phyloP scores from a whole-genome alignment of 1,284 basidiomycete species.

The Papiliotrema laurentii region DNA sequence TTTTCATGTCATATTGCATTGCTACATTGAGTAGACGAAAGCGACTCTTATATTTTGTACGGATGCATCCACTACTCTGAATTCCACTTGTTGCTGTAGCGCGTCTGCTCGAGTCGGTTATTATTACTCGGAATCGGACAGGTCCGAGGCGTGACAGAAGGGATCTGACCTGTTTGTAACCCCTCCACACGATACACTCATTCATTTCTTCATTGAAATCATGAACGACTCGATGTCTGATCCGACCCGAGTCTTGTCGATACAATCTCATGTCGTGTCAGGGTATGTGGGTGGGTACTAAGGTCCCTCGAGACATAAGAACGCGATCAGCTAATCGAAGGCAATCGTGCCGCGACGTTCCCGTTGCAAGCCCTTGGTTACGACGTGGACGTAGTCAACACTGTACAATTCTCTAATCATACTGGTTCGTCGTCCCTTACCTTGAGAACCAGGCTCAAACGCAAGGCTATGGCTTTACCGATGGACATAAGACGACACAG shows the following conservation, averaged over 20 bases:
- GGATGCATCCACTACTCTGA: conserved; percentile 1
- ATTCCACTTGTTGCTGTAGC: no score
- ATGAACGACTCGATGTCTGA: conserved; percentile 6
- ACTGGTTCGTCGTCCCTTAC: conserved; percentile 58
- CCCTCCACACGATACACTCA: background rate
- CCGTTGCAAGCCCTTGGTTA: conserved; percentile 92
- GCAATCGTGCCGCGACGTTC: conserved; percentile 77
- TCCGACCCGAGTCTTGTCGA: conserved; percentile 51
- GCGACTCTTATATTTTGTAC: background rate
- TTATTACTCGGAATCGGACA: no score
- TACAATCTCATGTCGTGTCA: conserved; percentile 90
- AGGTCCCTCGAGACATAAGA: background rate
- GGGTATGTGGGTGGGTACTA: conserved; percentile 80
- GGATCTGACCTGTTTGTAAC: no score
- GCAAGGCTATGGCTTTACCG: conserved; percentile 68
- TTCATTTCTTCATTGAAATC: background rate
- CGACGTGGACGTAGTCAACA: conserved; percentile 95
- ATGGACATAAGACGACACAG: conserved; percentile 67
- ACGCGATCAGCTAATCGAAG: conserved; percentile 51
- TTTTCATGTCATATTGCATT: background rate
- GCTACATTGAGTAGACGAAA: background rate
- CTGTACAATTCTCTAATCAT: conserved; percentile 87
- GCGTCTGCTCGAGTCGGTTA: no score
- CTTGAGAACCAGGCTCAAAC: background rate
- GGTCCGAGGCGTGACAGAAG: no score